phyloP scores from a whole-genome alignment of 179 eudicot species.

The Patellifolia procumbens region DNA sequence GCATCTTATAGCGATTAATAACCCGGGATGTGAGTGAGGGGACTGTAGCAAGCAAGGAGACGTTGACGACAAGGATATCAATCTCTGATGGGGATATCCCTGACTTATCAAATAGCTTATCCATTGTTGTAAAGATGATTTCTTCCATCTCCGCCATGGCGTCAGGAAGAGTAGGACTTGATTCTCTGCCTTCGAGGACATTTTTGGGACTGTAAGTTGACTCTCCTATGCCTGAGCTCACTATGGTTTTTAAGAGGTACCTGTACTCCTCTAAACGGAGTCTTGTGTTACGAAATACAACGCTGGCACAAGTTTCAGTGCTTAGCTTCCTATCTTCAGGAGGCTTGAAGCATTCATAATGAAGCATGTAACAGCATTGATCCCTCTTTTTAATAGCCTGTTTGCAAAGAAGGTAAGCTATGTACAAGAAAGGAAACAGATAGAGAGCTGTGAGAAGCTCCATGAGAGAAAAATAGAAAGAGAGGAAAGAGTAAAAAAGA shows the following conservation, averaged over 20 bases:
- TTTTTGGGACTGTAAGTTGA: slow-evolving; percentile 58
- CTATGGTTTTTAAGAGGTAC: slow-evolving; percentile 54
- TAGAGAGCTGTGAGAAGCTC: slow-evolving; percentile 43
- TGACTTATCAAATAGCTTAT: slow-evolving; percentile 44
- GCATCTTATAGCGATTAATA: slow-evolving; percentile 64
- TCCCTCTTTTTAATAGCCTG: slow-evolving; percentile 22
- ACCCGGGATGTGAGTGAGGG: slow-evolving; percentile 60
- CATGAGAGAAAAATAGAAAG: slow-evolving; percentile 27
- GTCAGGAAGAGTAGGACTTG: slow-evolving; percentile 34
- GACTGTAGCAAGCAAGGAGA: slow-evolving; percentile 43
- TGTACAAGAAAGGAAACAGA: slow-evolving; percentile 38
- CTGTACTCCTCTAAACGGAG: slow-evolving; percentile 49
- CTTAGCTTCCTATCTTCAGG: slow-evolving; percentile 45
- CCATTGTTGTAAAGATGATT: slow-evolving; percentile 45
- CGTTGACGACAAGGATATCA: slow-evolving; percentile 59
- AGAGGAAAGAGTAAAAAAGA: background rate
- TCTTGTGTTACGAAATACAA: slow-evolving; percentile 42
- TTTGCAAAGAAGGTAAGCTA: slow-evolving; percentile 36
- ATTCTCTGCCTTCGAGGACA: slow-evolving; percentile 44
- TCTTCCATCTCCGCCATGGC: slow-evolving; percentile 55
- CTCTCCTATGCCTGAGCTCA: slow-evolving; percentile 70
- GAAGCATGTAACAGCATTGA: slow-evolving; percentile 56
- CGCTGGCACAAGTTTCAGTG: slow-evolving; percentile 41
- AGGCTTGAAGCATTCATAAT: slow-evolving; percentile 66
- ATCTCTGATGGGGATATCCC: slow-evolving; percentile 46